Percentiles rank a stretch among this genome's conserved stretches.
These are phyloP conservation scores for Echeveria elegans DNA, from an alignment of 164 flowering plant species.

Conservation along the genomic window DNA sequence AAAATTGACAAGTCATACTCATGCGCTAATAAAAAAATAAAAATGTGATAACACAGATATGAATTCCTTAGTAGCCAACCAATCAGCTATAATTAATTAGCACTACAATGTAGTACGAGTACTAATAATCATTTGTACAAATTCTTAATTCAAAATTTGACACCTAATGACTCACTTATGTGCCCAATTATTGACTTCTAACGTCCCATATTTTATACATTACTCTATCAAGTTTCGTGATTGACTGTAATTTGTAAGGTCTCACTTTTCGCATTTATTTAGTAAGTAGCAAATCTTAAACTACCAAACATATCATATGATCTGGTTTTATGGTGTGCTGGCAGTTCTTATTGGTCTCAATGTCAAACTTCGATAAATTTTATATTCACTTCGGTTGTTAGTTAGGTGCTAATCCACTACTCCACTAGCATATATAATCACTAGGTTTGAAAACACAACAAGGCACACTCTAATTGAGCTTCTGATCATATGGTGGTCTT, in stretches of 20 bases:
- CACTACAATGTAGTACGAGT: too few relatives aligned
- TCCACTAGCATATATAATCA: background rate
- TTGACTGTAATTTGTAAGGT: constrained; percentile 1
- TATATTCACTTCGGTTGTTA: constrained; percentile 1
- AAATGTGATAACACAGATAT: background rate
- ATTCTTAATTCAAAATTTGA: background rate
- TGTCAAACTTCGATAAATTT: background rate
- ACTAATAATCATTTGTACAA: background rate
- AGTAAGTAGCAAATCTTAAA: background rate
- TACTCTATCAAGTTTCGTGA: background rate
- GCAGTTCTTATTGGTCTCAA: constrained; percentile 2
- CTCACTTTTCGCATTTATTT: background rate
- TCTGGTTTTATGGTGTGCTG: background rate
- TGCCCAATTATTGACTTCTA: background rate
- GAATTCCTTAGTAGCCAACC: background rate
- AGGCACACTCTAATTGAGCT: too few relatives aligned
- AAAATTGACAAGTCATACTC: constrained; percentile 2
- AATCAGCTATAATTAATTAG: background rate
- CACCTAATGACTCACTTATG: background rate
- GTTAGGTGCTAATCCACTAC: constrained; percentile 6
- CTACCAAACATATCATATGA: constrained; percentile 4
- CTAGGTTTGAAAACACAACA: too few relatives aligned
- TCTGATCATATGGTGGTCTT: too few relatives aligned
- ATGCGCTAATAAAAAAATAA: background rate
- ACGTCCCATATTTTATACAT: background rate